Evolutionary conservation across 257 asterid genomes (phyloP), one percentile per base, ranked within the genome.

Genomic region (Cruciata laevipes): DNA sequence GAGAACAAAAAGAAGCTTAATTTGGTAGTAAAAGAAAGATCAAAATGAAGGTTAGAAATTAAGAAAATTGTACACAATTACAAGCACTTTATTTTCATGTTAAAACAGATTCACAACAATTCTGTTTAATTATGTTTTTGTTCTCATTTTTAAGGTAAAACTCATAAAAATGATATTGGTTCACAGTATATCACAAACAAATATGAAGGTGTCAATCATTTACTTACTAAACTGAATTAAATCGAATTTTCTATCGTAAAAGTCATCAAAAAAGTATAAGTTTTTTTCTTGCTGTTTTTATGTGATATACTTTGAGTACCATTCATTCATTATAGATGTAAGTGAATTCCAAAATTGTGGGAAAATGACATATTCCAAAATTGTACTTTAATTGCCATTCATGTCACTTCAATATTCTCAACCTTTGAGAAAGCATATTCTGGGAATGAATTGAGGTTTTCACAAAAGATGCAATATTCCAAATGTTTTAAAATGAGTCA

Each of bases 11-110:
- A 18, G 60, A 18, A 7, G 24, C 60, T 53, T 18, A 53, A 14
- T 27, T 40, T 76, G 65, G 86, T 75, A 63, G 83, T 77, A 51
- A 74, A 71, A 55, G 76, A 71, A 59, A 83, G 63, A 38, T 77
- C 76, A 65, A 79, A 74, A 33, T 51, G 60, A 18, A 7, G 24
- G 27, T 53, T 18, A 53, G 25, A 53, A 59, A 7, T 23, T 33
- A 16, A 69, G 20, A 21, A 24, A 69, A 32, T 37, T 69, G 73
- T 69, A 69, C 24, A 69, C 61, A 66, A 53, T n/a, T 8, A 17
- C 1, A 17, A 52, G 18, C 57, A 42, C 51, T 42, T 42, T 42
- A 42, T 42, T 42, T 42, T 13, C 51, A 12, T 12, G 51, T 47
- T 42, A 42, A 42, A 11, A 42, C 6, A 42, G 4, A 42, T 42